These are phyloP conservation scores for Trichophyton schoenleinii DNA, from an alignment of 2,329 filamentous ascomycete genomes.

Conservation along the genomic window DNA sequence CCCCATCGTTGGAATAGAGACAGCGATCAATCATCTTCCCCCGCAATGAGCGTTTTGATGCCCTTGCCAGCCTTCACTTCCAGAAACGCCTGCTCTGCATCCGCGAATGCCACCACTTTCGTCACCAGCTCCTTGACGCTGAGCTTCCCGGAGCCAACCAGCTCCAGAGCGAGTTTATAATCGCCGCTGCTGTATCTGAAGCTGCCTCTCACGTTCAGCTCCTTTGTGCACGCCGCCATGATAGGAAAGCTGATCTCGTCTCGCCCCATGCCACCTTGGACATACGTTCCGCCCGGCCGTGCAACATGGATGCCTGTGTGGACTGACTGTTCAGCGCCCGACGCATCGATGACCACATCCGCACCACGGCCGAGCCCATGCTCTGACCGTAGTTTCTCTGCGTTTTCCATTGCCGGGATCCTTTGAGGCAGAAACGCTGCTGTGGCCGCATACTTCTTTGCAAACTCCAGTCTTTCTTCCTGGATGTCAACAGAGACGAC, in stretches of 20 bases:
- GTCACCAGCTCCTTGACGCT: conserved; percentile 68
- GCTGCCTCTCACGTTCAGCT: conserved; percentile 72
- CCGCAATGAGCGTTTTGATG: conserved; percentile 37
- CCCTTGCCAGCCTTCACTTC: conserved; percentile 71
- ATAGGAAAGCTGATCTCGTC: conserved; percentile 83
- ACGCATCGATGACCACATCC: conserved; percentile 69
- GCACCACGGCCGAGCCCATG: conserved; percentile 54
- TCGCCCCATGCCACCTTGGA: conserved; percentile 85
- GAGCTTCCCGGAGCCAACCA: conserved; percentile 61
- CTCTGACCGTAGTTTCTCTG: conserved; percentile 51
- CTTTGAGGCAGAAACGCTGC: conserved; percentile 48
- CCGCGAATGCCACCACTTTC: conserved; percentile 60
- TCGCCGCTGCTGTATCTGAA: conserved; percentile 86
- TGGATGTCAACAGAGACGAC: conserved; percentile 85
- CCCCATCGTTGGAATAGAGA: conserved; percentile 4
- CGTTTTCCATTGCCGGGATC: conserved; percentile 57
- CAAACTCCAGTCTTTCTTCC: conserved; percentile 64
- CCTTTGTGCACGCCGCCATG: conserved; percentile 77
- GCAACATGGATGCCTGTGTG: conserved; percentile 61
- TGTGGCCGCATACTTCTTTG: conserved; percentile 50
- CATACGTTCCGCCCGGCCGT: conserved; percentile 59
- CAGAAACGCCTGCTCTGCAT: conserved; percentile 76
- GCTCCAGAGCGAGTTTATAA: conserved; percentile 68
- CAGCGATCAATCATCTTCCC: conserved; percentile 14
- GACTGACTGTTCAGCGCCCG: conserved; percentile 65